Evolutionary conservation across 768 basidiomycete species (phyloP), one percentile per base, ranked within the genome.

Genomic region (Sutorius australiensis): DNA sequence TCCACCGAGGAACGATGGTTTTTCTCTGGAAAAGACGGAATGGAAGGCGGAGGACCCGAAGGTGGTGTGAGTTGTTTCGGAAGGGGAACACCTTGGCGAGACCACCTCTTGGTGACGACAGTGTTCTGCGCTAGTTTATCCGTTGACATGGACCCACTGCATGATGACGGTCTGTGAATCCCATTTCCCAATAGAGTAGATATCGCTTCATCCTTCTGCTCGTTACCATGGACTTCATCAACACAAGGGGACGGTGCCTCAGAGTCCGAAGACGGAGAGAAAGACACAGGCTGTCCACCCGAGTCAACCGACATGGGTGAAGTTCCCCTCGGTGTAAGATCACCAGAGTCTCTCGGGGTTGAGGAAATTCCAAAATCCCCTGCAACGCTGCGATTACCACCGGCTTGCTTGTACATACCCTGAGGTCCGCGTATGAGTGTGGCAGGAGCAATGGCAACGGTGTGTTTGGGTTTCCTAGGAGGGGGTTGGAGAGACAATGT

Each of bases 51-150:
- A 14, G 85, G 83, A 6, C 82, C 85, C 27, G 71, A 76, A 2
- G 86, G 83, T 10, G 84, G 84, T 5, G 79, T 79, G 45, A 75
- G 64, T 43, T 77, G 75, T 19, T 78, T 75, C 9, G 84, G 84
- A 30, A 77, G 56, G 73, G 64, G 27, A 62, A 61, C 33, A 13
- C 75, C 74, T 56, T 79, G 81, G 46, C 79, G 73, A 34, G 83
- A 83, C 82, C 83, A 82, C 47, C 81, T 72, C 48, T 74, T 76
- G 10, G 66, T 67, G 37, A 67, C 49, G n/a, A 63, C 65, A 17
- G 48, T 36, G 28, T 54, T 65, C 16, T 58, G 54, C 10, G 36
- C 46, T 32, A 46, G 56, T 14, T 50, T 60, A 6, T 75, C 78
- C 24, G 69, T 53, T 6, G 78, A 57, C 5, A 52, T 31, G 17